Conservation (phyloP, 306 rosid genomes). For the Quercus gilva region DNA sequence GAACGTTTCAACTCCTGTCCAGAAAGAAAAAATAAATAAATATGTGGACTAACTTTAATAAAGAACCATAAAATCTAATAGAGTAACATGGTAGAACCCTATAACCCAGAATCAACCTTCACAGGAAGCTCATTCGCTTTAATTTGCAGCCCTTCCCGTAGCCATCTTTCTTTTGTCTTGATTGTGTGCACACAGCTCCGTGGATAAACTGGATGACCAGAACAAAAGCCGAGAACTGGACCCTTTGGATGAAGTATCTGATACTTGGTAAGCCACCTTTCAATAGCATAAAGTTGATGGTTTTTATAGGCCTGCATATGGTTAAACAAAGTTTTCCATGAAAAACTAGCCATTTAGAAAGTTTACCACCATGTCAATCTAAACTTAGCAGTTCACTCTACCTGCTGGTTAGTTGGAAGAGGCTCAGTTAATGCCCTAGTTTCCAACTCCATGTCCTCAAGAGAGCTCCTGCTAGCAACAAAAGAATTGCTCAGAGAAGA, state of each 20-base stretch:
- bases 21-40: constrained; percentile 8
- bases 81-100: constrained; percentile 9
- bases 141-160: constrained; percentile 86
- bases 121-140: constrained; percentile 70
- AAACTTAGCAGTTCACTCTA: constrained; percentile 28
- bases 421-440: constrained; percentile 97
- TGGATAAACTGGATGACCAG: constrained; percentile 83
- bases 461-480: constrained; percentile 56
- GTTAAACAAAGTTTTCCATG: constrained; percentile 10
- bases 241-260: constrained; percentile 90
- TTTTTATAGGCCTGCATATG: constrained; percentile 77
- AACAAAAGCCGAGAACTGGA: constrained; percentile 83
- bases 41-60: constrained; percentile 7
- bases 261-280: constrained; percentile 86
- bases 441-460: constrained; percentile 95
- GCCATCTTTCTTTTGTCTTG: constrained; percentile 81
- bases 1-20: constrained; percentile 62
- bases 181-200: constrained; percentile 85
- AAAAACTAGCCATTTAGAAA: constrained; percentile 9
- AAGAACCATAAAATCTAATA: constrained; percentile 6
- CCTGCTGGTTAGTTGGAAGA: constrained; percentile 98
- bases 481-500: constrained; percentile 32
- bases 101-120: constrained; percentile 57
- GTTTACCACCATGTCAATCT: constrained; percentile 14
- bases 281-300: constrained; percentile 78